Conservation (phyloP, 768 basidiomycete species). For the Mycena indigotica region DNA sequence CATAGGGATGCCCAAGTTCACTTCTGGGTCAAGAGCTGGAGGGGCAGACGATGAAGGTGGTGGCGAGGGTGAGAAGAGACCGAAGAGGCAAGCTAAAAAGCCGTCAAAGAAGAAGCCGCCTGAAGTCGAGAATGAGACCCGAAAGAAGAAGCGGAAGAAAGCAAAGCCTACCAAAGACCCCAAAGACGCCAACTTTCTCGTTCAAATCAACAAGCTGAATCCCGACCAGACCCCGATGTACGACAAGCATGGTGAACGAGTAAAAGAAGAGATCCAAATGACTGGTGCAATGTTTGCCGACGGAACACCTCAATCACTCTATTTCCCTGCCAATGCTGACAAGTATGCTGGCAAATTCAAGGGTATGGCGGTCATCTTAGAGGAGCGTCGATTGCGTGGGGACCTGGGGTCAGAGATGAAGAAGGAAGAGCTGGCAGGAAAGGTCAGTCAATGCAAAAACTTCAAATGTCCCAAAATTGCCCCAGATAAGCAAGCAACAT, state of each 20-base stretch:
- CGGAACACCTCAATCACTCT: not conserved
- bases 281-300: not conserved
- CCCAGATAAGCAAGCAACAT: too few species aligned
- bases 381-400: not conserved
- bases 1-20: constrained; percentile 34
- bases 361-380: constrained; percentile 25
- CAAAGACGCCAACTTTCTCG: constrained; percentile 2
- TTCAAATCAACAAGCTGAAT: not conserved
- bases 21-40: constrained; percentile 21
- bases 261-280: not conserved
- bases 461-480: constrained; percentile 4
- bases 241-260: not conserved
- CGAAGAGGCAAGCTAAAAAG: not conserved
- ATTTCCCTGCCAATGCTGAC: not conserved
- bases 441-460: constrained; percentile 6
- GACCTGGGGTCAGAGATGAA: not conserved
- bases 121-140: not conserved
- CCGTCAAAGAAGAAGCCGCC: not conserved
- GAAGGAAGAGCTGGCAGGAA: constrained; percentile 19
- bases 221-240: not conserved
- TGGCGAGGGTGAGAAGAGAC: not conserved
- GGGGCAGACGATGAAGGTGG: constrained; percentile 1
- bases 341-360: constrained; percentile 18
- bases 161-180: not conserved
- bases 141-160: not conserved